Percentiles rank a stretch among this genome's conserved stretches.
phyloP scores from a whole-genome alignment of 352 stramenopile species.

The Blastocystis sp. region DNA sequence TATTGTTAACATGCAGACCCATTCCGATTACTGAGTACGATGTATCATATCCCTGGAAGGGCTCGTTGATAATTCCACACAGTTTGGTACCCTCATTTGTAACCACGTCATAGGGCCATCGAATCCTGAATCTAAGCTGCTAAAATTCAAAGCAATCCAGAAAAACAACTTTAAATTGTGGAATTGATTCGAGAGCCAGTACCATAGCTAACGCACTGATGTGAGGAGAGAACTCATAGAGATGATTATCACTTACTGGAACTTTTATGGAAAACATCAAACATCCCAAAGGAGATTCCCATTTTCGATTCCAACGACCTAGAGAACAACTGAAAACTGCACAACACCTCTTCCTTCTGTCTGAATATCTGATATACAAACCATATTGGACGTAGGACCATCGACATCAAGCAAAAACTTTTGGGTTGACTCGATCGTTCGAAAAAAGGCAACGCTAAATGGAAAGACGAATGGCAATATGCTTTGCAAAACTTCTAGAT shows the following conservation, averaged over 20 bases:
- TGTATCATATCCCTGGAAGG: neutral
- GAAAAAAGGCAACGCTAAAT: constrained; percentile 10
- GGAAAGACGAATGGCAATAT: neutral
- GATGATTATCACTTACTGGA: neutral
- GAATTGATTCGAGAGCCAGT: constrained; percentile 27
- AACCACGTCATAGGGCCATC: constrained; percentile 40
- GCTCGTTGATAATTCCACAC: constrained; percentile 42
- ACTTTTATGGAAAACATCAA: constrained; percentile 45
- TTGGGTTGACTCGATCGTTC: constrained; percentile 1
- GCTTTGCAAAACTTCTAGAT: neutral
- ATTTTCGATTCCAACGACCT: neutral
- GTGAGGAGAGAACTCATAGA: constrained; percentile 14
- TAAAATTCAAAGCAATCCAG: neutral
- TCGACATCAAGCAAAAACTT: constrained; percentile 7
- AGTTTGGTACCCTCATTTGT: neutral
- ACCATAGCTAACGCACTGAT: neutral
- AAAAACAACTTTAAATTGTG: neutral
- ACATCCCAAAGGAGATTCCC: constrained; percentile 2
- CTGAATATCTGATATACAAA: constrained; percentile 10
- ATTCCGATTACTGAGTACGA: constrained; percentile 8
- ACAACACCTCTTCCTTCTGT: neutral
- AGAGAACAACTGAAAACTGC: no score
- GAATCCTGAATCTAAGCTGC: neutral
- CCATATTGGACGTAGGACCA: neutral
- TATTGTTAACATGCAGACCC: constrained; percentile 45